Conservation (phyloP, 1,139 yeast species). For the Blastobotrys illinoisensis region DNA sequence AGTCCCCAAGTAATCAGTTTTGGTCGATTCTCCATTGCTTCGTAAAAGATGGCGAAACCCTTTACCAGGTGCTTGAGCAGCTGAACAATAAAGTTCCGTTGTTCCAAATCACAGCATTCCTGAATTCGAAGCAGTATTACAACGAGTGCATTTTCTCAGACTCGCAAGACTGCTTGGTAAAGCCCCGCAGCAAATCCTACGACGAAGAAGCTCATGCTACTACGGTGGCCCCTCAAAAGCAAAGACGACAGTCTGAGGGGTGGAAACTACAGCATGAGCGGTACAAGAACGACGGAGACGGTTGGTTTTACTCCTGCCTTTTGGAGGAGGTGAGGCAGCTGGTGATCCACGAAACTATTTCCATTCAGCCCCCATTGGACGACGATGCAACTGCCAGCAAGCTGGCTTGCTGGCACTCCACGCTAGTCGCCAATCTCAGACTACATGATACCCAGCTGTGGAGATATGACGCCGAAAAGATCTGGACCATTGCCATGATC, state of each 20-base stretch:
- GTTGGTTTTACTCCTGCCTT: background rate
- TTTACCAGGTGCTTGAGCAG: background rate
- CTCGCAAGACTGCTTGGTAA: background rate
- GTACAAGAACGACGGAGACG: background rate
- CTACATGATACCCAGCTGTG: constrained; percentile 5
- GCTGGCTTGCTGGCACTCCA: constrained; percentile 3
- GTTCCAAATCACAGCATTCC: background rate
- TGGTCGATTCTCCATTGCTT: background rate
- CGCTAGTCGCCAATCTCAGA: constrained; percentile 2
- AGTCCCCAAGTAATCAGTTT: background rate
- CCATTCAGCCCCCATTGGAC: constrained; percentile 6
- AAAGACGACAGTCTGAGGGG: background rate
- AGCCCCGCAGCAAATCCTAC: background rate
- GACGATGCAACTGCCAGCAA: background rate
- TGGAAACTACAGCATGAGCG: background rate
- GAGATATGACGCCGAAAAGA: constrained; percentile 6
- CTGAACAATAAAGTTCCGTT: background rate
- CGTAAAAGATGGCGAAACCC: background rate
- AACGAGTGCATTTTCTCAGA: background rate
- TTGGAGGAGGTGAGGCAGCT: constrained; percentile 4
- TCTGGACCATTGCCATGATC: constrained; percentile 5
- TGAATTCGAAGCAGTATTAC: background rate
- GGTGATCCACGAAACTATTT: constrained; percentile 3
- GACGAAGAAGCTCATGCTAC: background rate
- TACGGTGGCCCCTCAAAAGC: background rate